These are phyloP conservation scores for Phytophthora tubulina DNA, from an alignment of 352 stramenopile genomes.

Conservation along the genomic window DNA sequence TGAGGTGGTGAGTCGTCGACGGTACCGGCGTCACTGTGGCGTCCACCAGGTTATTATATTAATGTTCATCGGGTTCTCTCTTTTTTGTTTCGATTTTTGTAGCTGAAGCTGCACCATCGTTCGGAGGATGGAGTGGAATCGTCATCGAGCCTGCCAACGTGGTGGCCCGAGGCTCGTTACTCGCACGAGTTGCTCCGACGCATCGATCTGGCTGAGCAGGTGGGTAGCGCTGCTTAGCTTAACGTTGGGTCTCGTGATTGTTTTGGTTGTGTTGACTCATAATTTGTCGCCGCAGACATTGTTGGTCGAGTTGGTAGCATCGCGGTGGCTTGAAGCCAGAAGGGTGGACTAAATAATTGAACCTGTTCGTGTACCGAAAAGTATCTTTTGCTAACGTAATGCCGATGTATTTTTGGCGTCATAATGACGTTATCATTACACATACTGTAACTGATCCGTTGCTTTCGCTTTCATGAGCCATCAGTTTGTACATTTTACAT, in stretches of 20 bases:
- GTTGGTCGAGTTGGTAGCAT: constrained; percentile 4
- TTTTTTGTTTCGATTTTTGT: constrained; percentile 23
- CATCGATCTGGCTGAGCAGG: constrained; percentile 56
- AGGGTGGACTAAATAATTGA: constrained; percentile 9
- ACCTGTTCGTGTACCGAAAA: background rate
- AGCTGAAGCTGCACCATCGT: constrained; percentile 47
- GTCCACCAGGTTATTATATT: background rate
- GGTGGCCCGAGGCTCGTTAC: constrained; percentile 70
- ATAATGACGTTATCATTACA: background rate
- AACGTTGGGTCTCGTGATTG: no score
- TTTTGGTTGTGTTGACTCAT: no score
- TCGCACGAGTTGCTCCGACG: constrained; percentile 37
- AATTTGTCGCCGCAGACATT: background rate
- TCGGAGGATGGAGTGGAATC: constrained; percentile 2
- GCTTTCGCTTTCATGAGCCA: background rate
- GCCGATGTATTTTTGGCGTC: no score
- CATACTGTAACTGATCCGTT: background rate
- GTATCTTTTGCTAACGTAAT: background rate
- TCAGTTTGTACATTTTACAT: background rate
- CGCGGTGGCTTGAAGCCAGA: constrained; percentile 10
- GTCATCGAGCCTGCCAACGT: constrained; percentile 43
- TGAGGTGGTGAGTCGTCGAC: constrained; percentile 32
- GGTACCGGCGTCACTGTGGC: background rate
- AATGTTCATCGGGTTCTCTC: constrained; percentile 17
- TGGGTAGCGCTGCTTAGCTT: constrained; percentile 12